Conservation (phyloP, 164 flowering plant species). For the Brasenia schreberi region DNA sequence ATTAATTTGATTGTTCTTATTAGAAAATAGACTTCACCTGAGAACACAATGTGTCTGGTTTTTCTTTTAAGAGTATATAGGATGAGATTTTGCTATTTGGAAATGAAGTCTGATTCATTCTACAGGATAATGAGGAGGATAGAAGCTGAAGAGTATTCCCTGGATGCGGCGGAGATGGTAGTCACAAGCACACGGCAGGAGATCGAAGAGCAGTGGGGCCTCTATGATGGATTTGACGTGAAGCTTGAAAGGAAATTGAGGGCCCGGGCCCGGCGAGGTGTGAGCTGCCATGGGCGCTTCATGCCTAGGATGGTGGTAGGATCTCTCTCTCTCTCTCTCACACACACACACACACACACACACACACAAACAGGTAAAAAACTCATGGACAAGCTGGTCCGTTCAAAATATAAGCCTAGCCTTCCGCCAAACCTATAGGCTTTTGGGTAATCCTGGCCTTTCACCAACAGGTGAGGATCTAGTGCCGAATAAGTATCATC, state of each 20-base stretch:
- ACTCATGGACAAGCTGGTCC: background rate
- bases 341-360: background rate
- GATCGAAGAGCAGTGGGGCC: constrained; percentile 88
- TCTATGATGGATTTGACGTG: constrained; percentile 76
- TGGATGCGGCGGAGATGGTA: constrained; percentile 84
- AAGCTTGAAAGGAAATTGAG: constrained; percentile 73
- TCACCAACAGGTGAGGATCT: too few species aligned
- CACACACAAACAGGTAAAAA: background rate
- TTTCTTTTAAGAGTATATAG: too few species aligned
- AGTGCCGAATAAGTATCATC: too few species aligned
- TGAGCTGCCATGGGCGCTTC: constrained; percentile 65
- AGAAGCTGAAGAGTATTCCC: constrained; percentile 63
- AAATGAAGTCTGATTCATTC: too few species aligned
- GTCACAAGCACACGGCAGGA: constrained; percentile 89
- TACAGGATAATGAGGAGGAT: constrained; percentile 77
- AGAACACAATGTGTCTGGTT: too few species aligned
- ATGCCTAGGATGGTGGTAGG: constrained; percentile 88
- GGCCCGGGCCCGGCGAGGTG: constrained; percentile 57
- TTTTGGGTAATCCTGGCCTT: too few species aligned
- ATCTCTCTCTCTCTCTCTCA: background rate
- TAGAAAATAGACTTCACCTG: too few species aligned
- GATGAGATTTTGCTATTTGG: too few species aligned
- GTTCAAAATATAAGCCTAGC: background rate
- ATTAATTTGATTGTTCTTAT: too few species aligned
- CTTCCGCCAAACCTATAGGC: too few species aligned